These are phyloP conservation scores for Copromyces sp. DNA, from an alignment of 495 filamentous ascomycete species.

Conservation along the genomic window DNA sequence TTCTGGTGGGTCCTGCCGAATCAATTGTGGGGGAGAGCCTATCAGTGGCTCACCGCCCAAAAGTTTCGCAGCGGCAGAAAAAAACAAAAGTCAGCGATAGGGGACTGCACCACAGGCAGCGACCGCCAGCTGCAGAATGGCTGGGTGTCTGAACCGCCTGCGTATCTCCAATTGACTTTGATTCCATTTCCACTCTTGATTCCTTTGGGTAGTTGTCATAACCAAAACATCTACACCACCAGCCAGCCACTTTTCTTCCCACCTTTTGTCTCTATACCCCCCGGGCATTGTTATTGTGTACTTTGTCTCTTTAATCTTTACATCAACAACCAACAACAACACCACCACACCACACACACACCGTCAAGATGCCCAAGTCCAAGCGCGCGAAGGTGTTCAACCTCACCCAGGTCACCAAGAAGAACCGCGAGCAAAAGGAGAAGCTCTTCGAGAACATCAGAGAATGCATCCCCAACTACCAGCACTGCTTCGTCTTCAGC, in stretches of 20 bases:
- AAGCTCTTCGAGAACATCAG: constrained; percentile 81
- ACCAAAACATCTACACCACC: background rate
- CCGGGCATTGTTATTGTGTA: background rate
- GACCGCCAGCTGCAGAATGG: background rate
- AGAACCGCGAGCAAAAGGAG: constrained; percentile 77
- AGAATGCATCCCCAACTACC: constrained; percentile 74
- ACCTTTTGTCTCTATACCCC: background rate
- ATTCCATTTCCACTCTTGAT: background rate
- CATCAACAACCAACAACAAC: background rate
- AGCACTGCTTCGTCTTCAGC: constrained; percentile 83
- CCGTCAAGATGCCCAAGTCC: constrained; percentile 77
- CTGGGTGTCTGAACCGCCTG: background rate
- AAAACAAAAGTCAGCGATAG: constrained; percentile 2
- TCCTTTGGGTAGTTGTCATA: background rate
- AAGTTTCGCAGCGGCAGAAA: constrained; percentile 9
- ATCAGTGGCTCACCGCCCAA: constrained; percentile 5
- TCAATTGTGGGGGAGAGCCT: constrained; percentile 4
- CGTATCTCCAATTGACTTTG: background rate
- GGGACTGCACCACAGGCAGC: background rate
- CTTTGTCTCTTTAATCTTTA: background rate
- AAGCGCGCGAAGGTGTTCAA: constrained; percentile 85
- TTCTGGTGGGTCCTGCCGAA: background rate
- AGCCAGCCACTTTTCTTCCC: background rate
- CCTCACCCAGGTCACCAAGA: constrained; percentile 83
- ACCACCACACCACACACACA: background rate